Evolutionary conservation across 2,329 filamentous ascomycete genomes (phyloP).

Genomic region (Alternaria alternata): DNA sequence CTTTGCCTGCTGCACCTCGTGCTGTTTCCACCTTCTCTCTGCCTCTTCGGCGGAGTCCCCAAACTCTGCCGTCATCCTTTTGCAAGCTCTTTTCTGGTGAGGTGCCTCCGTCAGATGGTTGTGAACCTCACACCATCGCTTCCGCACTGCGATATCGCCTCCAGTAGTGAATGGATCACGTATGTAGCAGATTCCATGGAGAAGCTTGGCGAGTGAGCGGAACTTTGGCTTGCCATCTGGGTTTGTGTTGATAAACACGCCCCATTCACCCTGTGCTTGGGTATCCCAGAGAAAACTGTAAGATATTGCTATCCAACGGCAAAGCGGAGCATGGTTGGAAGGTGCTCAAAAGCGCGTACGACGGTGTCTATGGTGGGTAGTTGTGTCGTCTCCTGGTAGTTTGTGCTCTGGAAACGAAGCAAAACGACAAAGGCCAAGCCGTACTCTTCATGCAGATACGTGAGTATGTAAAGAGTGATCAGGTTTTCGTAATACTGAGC

Average conservation of each 20-base stretch:
- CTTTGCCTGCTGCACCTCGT: neutral
- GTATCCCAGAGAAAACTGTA: neutral
- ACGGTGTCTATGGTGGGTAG: neutral
- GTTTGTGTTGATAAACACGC: neutral
- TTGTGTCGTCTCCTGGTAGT: neutral
- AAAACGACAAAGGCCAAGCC: neutral
- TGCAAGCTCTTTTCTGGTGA: neutral
- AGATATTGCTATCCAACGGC: neutral
- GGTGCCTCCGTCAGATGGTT: neutral
- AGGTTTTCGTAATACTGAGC: neutral
- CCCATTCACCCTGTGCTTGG: neutral
- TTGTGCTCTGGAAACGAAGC: neutral
- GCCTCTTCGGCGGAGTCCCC: neutral
- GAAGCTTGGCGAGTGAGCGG: neutral
- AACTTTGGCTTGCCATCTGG: neutral
- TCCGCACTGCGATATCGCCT: neutral
- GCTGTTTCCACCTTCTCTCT: neutral
- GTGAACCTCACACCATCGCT: neutral
- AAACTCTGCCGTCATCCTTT: neutral
- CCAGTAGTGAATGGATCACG: neutral
- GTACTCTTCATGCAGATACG: neutral
- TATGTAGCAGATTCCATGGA: neutral
- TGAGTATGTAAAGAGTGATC: neutral
- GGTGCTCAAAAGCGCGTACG: neutral
- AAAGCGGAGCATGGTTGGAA: neutral